Percentiles rank a stretch among this genome's conserved stretches.
Evolutionary conservation across 768 basidiomycete species (phyloP).

Genomic region (Hygrocybe punicea): DNA sequence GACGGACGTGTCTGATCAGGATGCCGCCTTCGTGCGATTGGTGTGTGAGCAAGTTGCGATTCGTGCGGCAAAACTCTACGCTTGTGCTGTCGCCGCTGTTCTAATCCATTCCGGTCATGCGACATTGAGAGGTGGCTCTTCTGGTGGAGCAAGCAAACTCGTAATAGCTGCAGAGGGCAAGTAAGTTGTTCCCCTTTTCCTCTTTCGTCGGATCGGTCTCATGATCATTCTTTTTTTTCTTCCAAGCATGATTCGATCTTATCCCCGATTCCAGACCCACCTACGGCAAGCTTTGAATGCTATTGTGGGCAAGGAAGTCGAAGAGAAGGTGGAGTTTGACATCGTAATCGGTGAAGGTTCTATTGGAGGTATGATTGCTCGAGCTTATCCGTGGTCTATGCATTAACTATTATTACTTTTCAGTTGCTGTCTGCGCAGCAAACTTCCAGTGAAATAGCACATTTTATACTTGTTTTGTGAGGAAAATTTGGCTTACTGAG

Average conservation of each 20-base stretch:
- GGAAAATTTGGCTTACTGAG: too few species aligned
- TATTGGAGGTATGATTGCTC: neutral
- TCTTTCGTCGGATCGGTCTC: neutral
- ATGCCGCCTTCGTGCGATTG: constrained; percentile 56
- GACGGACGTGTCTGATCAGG: constrained; percentile 36
- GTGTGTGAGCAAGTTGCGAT: constrained; percentile 55
- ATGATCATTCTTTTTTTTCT: neutral
- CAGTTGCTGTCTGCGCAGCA: too few species aligned
- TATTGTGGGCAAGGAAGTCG: constrained; percentile 59
- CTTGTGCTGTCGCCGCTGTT: constrained; percentile 63
- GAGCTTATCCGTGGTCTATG: too few species aligned
- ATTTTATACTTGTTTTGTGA: too few species aligned
- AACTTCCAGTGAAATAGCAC: too few species aligned
- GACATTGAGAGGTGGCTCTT: constrained; percentile 21
- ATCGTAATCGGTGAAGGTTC: neutral
- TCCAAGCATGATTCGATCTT: constrained; percentile 36
- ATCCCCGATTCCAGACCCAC: constrained; percentile 60
- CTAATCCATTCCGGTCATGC: constrained; percentile 59
- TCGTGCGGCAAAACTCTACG: constrained; percentile 61
- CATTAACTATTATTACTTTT: too few species aligned
- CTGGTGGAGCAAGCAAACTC: constrained; percentile 22
- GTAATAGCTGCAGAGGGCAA: constrained; percentile 68
- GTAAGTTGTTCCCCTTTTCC: constrained; percentile 31
- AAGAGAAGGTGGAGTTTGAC: constrained; percentile 56
- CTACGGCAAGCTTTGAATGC: constrained; percentile 52